Percentiles rank a stretch among this genome's conserved stretches.
Conservation (phyloP, 306 rosid genomes). For the Fragaria nilgerrensis region DNA sequence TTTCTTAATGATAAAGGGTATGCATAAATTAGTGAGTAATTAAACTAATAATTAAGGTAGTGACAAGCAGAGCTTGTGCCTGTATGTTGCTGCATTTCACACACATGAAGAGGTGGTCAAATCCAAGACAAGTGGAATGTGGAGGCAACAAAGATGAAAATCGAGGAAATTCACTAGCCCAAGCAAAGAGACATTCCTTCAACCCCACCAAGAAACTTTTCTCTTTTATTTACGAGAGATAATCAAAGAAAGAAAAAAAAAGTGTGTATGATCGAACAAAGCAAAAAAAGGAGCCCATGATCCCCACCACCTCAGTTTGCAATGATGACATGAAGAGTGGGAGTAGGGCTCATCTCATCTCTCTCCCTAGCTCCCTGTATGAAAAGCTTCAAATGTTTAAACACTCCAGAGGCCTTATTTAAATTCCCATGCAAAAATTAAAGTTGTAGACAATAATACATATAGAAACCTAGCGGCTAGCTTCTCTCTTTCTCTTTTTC, state of each 20-base stretch:
- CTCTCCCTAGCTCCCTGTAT: neutral
- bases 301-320: conserved; percentile 53
- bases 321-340: conserved; percentile 63
- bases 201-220: conserved; percentile 37
- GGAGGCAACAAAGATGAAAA: conserved; percentile 32
- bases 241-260: neutral
- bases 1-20: neutral
- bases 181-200: conserved; percentile 58
- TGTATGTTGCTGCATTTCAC: conserved; percentile 23
- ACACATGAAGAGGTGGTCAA: conserved; percentile 28
- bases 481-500: conserved; percentile 6
- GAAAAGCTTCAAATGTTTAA: conserved; percentile 35
- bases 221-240: neutral
- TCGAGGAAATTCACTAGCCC: conserved; percentile 40
- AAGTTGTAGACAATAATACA: conserved; percentile 10
- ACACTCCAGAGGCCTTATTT: conserved; percentile 34
- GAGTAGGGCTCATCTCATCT: conserved; percentile 37
- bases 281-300: conserved; percentile 42
- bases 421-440: conserved; percentile 49
- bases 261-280: conserved; percentile 31
- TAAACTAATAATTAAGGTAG: neutral
- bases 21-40: neutral
- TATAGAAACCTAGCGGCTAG: neutral
- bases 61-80: conserved; percentile 23
- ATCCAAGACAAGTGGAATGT: conserved; percentile 36